Percentiles rank a stretch among this genome's conserved stretches.
Conservation (phyloP, 1,284 basidiomycete genomes). For the Sporisorium sorghi region DNA sequence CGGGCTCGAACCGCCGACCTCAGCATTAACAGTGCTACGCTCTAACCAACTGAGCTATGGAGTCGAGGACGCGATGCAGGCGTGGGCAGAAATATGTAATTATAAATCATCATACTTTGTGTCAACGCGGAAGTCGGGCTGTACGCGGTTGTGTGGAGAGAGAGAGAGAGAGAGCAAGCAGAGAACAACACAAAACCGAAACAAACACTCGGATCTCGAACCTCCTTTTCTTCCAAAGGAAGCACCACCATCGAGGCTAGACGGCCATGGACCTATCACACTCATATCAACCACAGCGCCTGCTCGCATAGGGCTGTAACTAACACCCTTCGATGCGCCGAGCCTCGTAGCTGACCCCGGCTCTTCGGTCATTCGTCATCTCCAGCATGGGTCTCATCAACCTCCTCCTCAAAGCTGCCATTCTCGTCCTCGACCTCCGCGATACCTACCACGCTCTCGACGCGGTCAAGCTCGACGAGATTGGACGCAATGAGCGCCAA, state of each 20-base stretch:
- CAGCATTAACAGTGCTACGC: slow-evolving; percentile 62
- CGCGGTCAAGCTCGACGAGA: slow-evolving; percentile 25
- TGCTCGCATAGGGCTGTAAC: background rate
- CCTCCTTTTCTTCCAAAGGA: background rate
- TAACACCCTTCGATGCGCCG: background rate
- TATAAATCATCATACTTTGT: background rate
- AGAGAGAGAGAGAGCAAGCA: background rate
- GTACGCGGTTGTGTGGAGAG: too few species aligned
- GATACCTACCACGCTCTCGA: slow-evolving; percentile 40
- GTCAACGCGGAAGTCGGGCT: background rate
- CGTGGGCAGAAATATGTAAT: background rate
- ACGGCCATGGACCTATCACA: background rate
- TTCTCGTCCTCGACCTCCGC: slow-evolving; percentile 41
- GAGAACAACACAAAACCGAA: slow-evolving; percentile 5
- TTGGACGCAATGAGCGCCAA: slow-evolving; percentile 32
- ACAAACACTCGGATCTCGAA: background rate
- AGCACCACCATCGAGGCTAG: too few species aligned
- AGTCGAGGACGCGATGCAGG: slow-evolving; percentile 2
- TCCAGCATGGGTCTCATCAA: slow-evolving; percentile 42
- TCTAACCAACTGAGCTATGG: slow-evolving; percentile 63
- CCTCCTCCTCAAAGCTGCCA: slow-evolving; percentile 34
- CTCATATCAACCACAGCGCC: background rate
- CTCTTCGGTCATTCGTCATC: background rate
- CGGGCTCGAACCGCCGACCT: slow-evolving; percentile 62
- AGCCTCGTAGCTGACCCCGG: background rate